A percentile compares a stretch with the other conserved stretches of the same genome.
Conservation (phyloP, 352 stramenopile genomes). For the Pelagophyceae sp. region DNA sequence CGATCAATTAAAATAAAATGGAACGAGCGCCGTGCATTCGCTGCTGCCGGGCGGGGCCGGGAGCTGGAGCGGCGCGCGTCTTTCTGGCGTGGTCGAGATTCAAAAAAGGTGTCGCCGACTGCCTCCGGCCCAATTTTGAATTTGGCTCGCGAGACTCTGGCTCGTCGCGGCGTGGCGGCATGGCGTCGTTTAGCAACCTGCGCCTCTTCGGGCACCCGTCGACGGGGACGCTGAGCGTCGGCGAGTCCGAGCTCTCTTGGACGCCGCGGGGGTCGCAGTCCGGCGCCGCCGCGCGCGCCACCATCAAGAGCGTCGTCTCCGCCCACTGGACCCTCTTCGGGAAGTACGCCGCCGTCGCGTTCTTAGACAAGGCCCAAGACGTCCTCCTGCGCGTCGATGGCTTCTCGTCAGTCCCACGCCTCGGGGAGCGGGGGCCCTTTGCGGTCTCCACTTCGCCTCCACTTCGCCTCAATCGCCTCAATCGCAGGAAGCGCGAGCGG, state of each 20-base stretch:
- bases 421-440: too few relatives aligned
- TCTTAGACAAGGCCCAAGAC: slow-evolving; percentile 43
- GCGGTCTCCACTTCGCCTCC: too few relatives aligned
- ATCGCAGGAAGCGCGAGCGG: slow-evolving; percentile 41
- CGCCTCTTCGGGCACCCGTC: background rate
- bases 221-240: background rate
- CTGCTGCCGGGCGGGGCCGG: too few relatives aligned
- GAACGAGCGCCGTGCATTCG: too few relatives aligned
- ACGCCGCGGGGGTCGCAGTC: background rate
- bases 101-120: background rate
- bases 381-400: slow-evolving; percentile 49
- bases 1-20: too few relatives aligned
- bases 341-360: slow-evolving; percentile 51
- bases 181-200: slow-evolving; percentile 2
- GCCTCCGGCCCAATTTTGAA: too few relatives aligned
- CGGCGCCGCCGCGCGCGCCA: background rate
- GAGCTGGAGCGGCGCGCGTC: too few relatives aligned
- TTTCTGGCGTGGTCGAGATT: background rate
- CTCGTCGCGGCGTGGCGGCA: too few relatives aligned
- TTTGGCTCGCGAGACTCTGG: too few relatives aligned
- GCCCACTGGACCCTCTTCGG: slow-evolving; percentile 61
- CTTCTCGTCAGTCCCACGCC: too few relatives aligned
- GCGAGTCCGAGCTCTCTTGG: background rate
- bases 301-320: slow-evolving; percentile 25
- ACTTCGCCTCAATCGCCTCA: too few relatives aligned